A percentile compares a stretch with the other conserved stretches of the same genome.
Evolutionary conservation across 805 yeast species (phyloP).

Genomic region (Yarrowia sp.): DNA sequence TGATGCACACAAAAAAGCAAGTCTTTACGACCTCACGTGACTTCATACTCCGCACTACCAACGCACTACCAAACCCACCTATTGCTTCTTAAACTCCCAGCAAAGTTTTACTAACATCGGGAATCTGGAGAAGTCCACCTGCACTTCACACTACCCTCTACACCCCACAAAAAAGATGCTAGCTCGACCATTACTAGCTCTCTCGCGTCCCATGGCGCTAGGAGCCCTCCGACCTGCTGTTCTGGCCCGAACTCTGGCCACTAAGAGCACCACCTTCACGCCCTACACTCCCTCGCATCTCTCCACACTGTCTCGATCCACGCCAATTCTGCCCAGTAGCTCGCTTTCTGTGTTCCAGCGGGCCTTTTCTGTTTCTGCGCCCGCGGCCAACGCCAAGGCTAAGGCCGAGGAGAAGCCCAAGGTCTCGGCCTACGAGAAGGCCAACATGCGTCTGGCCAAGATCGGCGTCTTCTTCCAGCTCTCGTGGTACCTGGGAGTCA

Average conservation of each 20-base stretch:
- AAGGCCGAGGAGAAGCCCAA: slow-evolving; percentile 21
- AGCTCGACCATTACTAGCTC: slow-evolving; percentile 12
- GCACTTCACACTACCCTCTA: neutral
- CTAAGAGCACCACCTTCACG: neutral
- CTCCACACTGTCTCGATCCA: slow-evolving; percentile 8
- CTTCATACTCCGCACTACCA: neutral
- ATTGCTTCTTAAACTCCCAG: slow-evolving; percentile 21
- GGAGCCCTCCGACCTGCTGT: neutral
- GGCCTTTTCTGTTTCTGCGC: neutral
- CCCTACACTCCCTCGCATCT: neutral
- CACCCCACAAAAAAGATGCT: neutral
- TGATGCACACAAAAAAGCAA: too few relatives aligned
- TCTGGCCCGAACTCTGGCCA: neutral
- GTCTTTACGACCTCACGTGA: too few relatives aligned
- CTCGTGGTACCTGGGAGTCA: slow-evolving; percentile 38
- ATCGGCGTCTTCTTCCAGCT: slow-evolving; percentile 37
- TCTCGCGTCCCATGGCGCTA: slow-evolving; percentile 1
- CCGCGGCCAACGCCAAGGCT: neutral
- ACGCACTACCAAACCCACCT: neutral
- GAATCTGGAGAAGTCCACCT: slow-evolving; percentile 3
- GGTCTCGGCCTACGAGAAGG: slow-evolving; percentile 16
- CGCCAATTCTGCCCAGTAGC: neutral
- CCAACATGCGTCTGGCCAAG: slow-evolving; percentile 29
- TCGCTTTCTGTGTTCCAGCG: neutral
- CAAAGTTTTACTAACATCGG: slow-evolving; percentile 19